These are phyloP conservation scores for Cladophialophora chaetospira DNA, from an alignment of 2,329 filamentous ascomycete species.

Conservation along the genomic window DNA sequence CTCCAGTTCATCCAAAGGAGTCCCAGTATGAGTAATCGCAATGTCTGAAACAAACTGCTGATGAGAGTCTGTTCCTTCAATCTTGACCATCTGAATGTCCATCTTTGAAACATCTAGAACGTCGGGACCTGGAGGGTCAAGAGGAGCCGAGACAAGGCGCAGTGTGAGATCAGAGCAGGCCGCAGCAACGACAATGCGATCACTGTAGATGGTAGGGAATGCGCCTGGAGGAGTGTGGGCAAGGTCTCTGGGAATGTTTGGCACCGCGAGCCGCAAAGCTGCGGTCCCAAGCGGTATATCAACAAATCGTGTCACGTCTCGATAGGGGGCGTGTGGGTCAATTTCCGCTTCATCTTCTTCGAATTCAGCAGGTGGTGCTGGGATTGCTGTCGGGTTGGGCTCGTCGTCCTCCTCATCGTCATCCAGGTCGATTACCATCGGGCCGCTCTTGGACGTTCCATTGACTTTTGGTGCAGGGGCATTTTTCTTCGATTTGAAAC, in stretches of 20 bases:
- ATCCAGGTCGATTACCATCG: slow-evolving; percentile 59
- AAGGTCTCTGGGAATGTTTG: slow-evolving; percentile 43
- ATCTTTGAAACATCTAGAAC: slow-evolving; percentile 40
- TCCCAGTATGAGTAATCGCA: slow-evolving; percentile 56
- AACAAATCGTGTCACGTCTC: slow-evolving; percentile 56
- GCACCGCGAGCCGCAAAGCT: slow-evolving; percentile 55
- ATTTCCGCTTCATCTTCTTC: slow-evolving; percentile 60
- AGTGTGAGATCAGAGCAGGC: slow-evolving; percentile 61
- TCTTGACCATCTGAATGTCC: slow-evolving; percentile 52
- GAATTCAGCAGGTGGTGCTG: slow-evolving; percentile 44
- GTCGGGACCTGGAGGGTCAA: slow-evolving; percentile 53
- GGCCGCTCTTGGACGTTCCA: slow-evolving; percentile 44
- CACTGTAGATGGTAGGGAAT: slow-evolving; percentile 51
- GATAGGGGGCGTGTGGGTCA: slow-evolving; percentile 59
- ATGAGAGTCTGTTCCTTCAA: slow-evolving; percentile 51
- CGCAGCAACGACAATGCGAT: slow-evolving; percentile 56
- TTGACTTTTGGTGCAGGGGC: slow-evolving; percentile 42
- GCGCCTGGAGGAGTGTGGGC: slow-evolving; percentile 34
- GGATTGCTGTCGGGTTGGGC: slow-evolving; percentile 37
- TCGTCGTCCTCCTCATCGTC: slow-evolving; percentile 58
- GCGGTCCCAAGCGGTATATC: slow-evolving; percentile 57
- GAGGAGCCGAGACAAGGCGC: slow-evolving; percentile 56
- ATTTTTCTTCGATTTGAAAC: slow-evolving; percentile 43
- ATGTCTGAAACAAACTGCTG: slow-evolving; percentile 55
- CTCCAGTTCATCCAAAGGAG: slow-evolving; percentile 32